These are phyloP conservation scores for Aspergillus sp. DNA, from an alignment of 2,329 filamentous ascomycete genomes.

Conservation along the genomic window DNA sequence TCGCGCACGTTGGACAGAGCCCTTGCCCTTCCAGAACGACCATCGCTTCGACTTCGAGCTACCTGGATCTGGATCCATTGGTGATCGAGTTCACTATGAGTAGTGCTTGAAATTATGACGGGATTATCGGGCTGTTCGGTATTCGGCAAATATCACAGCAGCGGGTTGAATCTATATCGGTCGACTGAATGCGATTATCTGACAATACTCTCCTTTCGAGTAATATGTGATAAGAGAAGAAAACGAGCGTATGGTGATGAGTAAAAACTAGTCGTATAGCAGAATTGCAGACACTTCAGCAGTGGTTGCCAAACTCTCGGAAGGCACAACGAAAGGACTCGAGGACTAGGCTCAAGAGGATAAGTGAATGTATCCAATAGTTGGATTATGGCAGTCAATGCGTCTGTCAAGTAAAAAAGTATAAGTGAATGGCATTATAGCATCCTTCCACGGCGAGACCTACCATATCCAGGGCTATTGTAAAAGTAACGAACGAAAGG, in stretches of 20 bases:
- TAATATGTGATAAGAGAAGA: not conserved
- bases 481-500: slow-evolving; percentile 14
- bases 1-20: slow-evolving; percentile 30
- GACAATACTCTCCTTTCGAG: slow-evolving; percentile 1
- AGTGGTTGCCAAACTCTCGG: slow-evolving; percentile 1
- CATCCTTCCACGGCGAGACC: slow-evolving; percentile 4
- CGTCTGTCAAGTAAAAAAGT: slow-evolving; percentile 1
- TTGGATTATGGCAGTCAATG: slow-evolving; percentile 5
- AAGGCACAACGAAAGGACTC: slow-evolving; percentile 8
- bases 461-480: slow-evolving; percentile 12
- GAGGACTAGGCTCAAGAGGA: slow-evolving; percentile 11
- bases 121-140: too few species aligned
- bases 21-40: slow-evolving; percentile 7
- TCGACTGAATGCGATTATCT: slow-evolving; percentile 3
- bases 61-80: slow-evolving; percentile 16
- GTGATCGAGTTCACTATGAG: not conserved
- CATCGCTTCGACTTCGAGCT: slow-evolving; percentile 3
- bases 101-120: too few species aligned
- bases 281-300: not conserved
- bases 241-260: slow-evolving; percentile 2
- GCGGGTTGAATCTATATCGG: too few species aligned
- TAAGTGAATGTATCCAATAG: slow-evolving; percentile 2
- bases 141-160: too few species aligned
- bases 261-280: not conserved
- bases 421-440: slow-evolving; percentile 1